Conservation (phyloP, 176 grass and related monocot genomes). For the Carex kokanica region DNA sequence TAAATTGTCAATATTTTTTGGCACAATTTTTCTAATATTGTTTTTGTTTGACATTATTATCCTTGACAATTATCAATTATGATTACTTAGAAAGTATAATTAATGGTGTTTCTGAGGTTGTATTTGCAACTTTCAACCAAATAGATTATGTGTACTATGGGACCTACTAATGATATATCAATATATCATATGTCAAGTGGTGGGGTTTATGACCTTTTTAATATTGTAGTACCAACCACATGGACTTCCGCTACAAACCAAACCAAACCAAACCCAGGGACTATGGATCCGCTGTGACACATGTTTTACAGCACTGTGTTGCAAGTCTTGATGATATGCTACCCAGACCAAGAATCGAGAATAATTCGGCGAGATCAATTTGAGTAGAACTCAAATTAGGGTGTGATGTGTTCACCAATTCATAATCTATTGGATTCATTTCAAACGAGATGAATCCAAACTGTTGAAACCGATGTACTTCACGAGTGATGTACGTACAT, state of each 20-base stretch:
- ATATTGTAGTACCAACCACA: neutral
- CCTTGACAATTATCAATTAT: neutral
- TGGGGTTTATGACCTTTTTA: constrained; percentile 7
- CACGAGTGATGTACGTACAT: no score
- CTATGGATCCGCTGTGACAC: neutral
- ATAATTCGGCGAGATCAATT: neutral
- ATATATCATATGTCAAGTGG: neutral
- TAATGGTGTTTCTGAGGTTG: neutral
- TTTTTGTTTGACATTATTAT: neutral
- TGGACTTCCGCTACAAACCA: neutral
- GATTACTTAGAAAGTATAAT: neutral
- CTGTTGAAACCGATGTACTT: no score
- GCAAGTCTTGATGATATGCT: neutral
- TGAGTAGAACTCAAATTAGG: no score
- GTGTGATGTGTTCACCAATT: no score
- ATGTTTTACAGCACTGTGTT: neutral
- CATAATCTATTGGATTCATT: no score
- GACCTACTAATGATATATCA: neutral
- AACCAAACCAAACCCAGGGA: neutral
- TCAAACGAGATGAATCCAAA: no score
- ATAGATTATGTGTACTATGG: no score
- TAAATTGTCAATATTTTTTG: neutral
- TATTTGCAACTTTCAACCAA: neutral
- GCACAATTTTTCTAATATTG: neutral
- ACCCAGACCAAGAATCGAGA: neutral